A percentile compares a stretch with the other conserved stretches of the same genome.
phyloP scores from a whole-genome alignment of 306 rosid genomes.

The Phaseolus lunatus region DNA sequence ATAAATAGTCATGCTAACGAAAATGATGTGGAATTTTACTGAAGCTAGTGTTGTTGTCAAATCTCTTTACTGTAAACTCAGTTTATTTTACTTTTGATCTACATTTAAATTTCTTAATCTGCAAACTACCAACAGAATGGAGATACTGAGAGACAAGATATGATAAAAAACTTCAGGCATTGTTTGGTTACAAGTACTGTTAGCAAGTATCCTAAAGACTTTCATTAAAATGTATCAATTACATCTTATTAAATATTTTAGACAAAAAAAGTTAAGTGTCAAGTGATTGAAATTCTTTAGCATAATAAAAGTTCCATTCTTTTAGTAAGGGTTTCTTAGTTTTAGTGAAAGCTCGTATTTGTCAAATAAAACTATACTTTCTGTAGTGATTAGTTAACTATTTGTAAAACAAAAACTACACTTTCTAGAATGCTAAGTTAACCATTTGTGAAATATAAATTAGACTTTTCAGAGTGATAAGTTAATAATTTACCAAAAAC shows the following conservation, averaged over 20 bases:
- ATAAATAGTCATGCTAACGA: neutral
- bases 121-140: neutral
- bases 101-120: neutral
- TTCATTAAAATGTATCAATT: neutral
- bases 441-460: too few species aligned
- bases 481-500: too few species aligned
- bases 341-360: too few species aligned
- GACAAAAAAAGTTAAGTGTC: too few species aligned
- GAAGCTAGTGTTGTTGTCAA: neutral
- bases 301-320: too few species aligned
- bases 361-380: too few species aligned
- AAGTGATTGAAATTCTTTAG: too few species aligned
- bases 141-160: neutral
- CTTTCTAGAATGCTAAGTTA: too few species aligned
- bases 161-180: neutral
- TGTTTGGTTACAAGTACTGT: neutral
- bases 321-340: too few species aligned
- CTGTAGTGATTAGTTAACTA: too few species aligned
- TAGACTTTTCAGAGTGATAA: too few species aligned
- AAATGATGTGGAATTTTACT: neutral
- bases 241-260: neutral
- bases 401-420: too few species aligned
- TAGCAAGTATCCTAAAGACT: neutral
- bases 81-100: neutral
- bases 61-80: neutral